phyloP scores from a whole-genome alignment of 495 filamentous ascomycete species.

The Trichoderma parareesei region DNA sequence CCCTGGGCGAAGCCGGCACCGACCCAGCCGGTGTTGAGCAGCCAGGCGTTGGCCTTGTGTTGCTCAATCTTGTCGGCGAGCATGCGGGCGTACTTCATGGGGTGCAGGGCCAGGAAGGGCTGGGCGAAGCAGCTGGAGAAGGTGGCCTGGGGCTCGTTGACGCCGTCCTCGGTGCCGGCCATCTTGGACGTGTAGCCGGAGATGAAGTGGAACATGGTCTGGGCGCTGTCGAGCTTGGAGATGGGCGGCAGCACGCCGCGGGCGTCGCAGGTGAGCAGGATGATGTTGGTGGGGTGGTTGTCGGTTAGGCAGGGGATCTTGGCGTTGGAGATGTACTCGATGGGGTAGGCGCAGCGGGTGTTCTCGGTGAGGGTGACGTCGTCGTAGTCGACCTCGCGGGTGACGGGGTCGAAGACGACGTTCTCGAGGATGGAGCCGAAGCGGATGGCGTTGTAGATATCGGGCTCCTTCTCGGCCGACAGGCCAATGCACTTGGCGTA shows the following conservation, averaged over 20 bases:
- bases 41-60: conserved; percentile 95
- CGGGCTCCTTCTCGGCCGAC: conserved; percentile 96
- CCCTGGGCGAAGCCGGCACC: conserved; percentile 90
- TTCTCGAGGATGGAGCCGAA: conserved; percentile 98
- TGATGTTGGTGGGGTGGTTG: conserved; percentile 92
- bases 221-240: conserved; percentile 89
- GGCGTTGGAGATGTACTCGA: conserved; percentile 97
- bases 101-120: conserved; percentile 96
- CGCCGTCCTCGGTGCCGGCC: conserved; percentile 95
- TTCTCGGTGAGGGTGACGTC: conserved; percentile 94
- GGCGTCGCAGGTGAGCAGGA: conserved; percentile 95
- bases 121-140: conserved; percentile 99
- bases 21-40: conserved; percentile 99
- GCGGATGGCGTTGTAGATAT: conserved; percentile 93
- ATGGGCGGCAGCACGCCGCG: conserved; percentile 96
- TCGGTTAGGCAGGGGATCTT: conserved; percentile 89
- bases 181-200: conserved; percentile 99
- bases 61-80: conserved; percentile 92
- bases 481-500: conserved; percentile 99
- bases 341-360: conserved; percentile 96
- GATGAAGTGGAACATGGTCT: conserved; percentile 99
- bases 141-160: conserved; percentile 93
- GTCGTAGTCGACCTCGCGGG: conserved; percentile 88
- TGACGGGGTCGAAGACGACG: conserved; percentile 89
- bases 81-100: conserved; percentile 98